A percentile compares a stretch with the other conserved stretches of the same genome.
phyloP scores from a whole-genome alignment of 768 basidiomycete genomes.

The Solioccasus polychromus region DNA sequence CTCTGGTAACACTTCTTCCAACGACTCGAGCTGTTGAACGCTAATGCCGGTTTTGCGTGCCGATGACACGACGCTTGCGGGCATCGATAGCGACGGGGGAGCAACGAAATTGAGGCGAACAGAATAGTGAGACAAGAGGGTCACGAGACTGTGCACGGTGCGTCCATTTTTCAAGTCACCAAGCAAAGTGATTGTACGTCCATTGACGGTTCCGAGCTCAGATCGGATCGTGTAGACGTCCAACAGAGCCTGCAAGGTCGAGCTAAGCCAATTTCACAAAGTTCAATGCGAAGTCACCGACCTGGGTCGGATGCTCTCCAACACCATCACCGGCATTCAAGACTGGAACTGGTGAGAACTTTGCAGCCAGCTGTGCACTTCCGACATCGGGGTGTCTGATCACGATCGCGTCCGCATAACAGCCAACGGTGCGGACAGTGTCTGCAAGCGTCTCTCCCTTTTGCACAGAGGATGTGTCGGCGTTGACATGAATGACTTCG shows the following conservation, averaged over 20 bases:
- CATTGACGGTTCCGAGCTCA: constrained; percentile 97
- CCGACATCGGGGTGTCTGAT: constrained; percentile 94
- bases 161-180: constrained; percentile 98
- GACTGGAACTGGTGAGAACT: constrained; percentile 92
- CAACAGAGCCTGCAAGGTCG: constrained; percentile 58
- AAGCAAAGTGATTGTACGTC: constrained; percentile 85
- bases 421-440: constrained; percentile 90
- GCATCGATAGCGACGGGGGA: constrained; percentile 85
- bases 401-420: constrained; percentile 93
- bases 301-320: constrained; percentile 97
- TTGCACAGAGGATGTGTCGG: constrained; percentile 80
- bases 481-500: constrained; percentile 82
- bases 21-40: constrained; percentile 77
- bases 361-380: constrained; percentile 92
- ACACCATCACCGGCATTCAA: constrained; percentile 97
- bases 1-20: constrained; percentile 87
- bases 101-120: constrained; percentile 96
- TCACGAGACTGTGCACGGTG: constrained; percentile 95
- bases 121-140: constrained; percentile 85
- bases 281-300: constrained; percentile 30
- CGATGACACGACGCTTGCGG: constrained; percentile 73
- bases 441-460: constrained; percentile 95
- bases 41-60: constrained; percentile 81
- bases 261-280: constrained; percentile 4
- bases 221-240: constrained; percentile 96